phyloP scores from a whole-genome alignment of 257 asterid species.

The Ehretia macrophylla region DNA sequence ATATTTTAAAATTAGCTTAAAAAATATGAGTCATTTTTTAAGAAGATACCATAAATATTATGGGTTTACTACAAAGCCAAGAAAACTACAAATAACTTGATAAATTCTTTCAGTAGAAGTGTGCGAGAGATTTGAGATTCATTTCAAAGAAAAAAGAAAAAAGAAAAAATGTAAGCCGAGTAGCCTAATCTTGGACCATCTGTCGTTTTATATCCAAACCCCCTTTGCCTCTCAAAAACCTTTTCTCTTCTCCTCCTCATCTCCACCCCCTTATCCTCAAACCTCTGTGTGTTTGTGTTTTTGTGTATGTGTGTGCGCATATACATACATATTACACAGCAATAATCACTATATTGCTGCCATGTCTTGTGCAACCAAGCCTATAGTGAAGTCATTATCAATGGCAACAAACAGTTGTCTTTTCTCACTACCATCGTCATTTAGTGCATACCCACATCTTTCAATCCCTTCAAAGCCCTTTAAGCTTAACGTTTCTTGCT shows the following conservation, averaged over 20 bases:
- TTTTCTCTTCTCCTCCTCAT: not conserved
- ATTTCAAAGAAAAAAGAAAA: too few relatives aligned
- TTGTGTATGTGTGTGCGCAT: too few relatives aligned
- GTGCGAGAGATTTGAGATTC: too few relatives aligned
- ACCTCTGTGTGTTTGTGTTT: not conserved
- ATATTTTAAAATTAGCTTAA: too few relatives aligned
- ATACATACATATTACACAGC: not conserved
- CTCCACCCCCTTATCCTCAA: not conserved
- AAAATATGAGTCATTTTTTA: too few relatives aligned
- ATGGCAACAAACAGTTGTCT: constrained; percentile 51
- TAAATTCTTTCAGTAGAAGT: too few relatives aligned
- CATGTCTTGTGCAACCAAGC: constrained; percentile 49
- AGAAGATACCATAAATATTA: too few relatives aligned
- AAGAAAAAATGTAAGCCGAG: too few relatives aligned
- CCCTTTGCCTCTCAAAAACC: not conserved
- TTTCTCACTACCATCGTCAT: constrained; percentile 39
- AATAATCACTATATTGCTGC: too few relatives aligned
- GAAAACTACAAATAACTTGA: too few relatives aligned
- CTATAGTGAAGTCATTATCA: constrained; percentile 42
- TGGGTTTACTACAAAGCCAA: too few relatives aligned
- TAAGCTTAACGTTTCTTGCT: constrained; percentile 31
- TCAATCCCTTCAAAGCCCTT: constrained; percentile 45
- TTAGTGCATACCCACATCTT: constrained; percentile 31
- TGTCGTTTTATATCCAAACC: not conserved
- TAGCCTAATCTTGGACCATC: too few relatives aligned